phyloP scores from a whole-genome alignment of 2,329 filamentous ascomycete genomes.

The Fonsecaea pugnacius region DNA sequence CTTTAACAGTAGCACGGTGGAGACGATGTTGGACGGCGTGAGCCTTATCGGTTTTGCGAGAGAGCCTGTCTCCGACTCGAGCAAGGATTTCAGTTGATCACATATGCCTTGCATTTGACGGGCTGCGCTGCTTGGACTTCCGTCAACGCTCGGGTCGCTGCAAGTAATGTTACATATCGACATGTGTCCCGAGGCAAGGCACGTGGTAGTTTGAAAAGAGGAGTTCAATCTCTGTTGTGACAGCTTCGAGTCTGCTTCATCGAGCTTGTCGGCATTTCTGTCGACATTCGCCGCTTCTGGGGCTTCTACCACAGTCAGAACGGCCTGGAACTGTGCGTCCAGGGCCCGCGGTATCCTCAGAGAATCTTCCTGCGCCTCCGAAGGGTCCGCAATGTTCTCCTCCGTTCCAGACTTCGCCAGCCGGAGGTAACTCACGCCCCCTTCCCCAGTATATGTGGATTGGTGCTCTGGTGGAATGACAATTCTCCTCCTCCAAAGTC shows the following conservation, averaged over 20 bases:
- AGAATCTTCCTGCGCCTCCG: not conserved
- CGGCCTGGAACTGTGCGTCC: slow-evolving; percentile 63
- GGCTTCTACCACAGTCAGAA: slow-evolving; percentile 40
- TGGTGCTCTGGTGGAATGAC: slow-evolving; percentile 61
- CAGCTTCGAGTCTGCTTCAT: not conserved
- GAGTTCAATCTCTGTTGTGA: not conserved
- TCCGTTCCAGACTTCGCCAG: slow-evolving; percentile 63
- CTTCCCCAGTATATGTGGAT: slow-evolving; percentile 67
- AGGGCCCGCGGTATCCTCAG: slow-evolving; percentile 43
- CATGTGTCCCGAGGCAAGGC: slow-evolving; percentile 21
- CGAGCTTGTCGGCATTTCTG: slow-evolving; percentile 1
- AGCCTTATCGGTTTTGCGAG: not conserved
- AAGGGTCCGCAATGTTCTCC: slow-evolving; percentile 43
- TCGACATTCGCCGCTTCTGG: not conserved
- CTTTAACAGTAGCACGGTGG: slow-evolving; percentile 69
- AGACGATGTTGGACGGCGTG: slow-evolving; percentile 45
- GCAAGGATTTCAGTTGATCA: slow-evolving; percentile 11
- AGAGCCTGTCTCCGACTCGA: slow-evolving; percentile 12
- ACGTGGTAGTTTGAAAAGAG: not conserved
- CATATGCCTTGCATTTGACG: slow-evolving; percentile 30
- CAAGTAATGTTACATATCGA: slow-evolving; percentile 26
- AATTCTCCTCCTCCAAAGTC: slow-evolving; percentile 74
- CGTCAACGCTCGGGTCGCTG: not conserved
- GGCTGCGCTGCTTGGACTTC: slow-evolving; percentile 7
- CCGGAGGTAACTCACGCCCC: slow-evolving; percentile 75